Base-by-base conservation (phyloP, 106 monocot species). In the Posidonia australis region DNA sequence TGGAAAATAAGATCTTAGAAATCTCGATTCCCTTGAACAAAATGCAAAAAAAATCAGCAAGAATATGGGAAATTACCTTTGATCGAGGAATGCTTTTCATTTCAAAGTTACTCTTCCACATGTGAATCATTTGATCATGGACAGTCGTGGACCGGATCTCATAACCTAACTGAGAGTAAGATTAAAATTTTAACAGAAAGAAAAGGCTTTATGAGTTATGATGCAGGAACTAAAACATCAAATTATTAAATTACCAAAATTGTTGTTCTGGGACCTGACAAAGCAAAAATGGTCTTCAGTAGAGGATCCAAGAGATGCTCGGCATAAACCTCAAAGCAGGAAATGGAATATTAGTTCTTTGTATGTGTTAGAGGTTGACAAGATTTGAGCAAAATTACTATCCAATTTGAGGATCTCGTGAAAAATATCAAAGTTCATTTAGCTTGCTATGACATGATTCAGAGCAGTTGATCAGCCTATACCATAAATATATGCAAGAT, bases 281-380 rank as follows among this genome's bases (percentile, higher is more conserved):
- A 81, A 24, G 84, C 82, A 54, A 84, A 64, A 72, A 96, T 90
- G 21, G 96, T 90, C 65, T 84, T 77, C 65, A 87, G 54, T 13
- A 96, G 74, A 67, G 96, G 96, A 23, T 90, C 86, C 69, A 96
- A 71, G 47, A 96, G 70, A 79, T 87, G 79, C 67, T 96, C 96
- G 56, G 87, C 67, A 66, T 96, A 96, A 63, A 96, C 90, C 96
- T 96, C 10, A 26, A 54, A 5, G 5, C 19, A 44, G 10, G 24
- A 65, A 65, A 63, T 2, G 13, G 0, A 48, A 47, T 14, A 46
- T 64, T 12, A 48, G 46, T 64, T 21, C 27, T 29, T 3, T 28
- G 5, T 58, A 28, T 6, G 26, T 49, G 13, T 49, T 16, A 3
- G 12, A 49, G 48, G 9, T 49, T 49, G 48, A 13, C 3, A 17